Percentiles rank a stretch among this genome's conserved stretches.
Conservation (phyloP, 495 filamentous ascomycete genomes). For the Penicillium dipodomyicola region DNA sequence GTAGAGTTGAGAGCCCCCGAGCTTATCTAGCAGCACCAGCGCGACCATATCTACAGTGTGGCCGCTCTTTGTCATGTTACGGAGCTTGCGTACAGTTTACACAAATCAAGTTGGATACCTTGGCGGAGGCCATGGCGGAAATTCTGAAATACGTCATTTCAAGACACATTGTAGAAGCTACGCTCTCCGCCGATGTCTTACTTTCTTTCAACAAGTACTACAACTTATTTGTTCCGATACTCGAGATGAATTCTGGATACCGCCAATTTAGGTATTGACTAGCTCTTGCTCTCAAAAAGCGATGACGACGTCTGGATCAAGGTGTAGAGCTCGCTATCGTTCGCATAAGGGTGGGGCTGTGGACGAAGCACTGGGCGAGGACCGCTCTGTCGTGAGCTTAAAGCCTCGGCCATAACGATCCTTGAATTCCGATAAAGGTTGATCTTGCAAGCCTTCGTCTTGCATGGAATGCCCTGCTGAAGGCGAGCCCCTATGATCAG, state of each 20-base stretch:
- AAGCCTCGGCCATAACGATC: slow-evolving; percentile 37
- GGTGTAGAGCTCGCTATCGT: background rate
- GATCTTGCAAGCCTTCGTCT: slow-evolving; percentile 7
- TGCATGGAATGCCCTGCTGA: slow-evolving; percentile 9
- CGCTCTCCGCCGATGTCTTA: background rate
- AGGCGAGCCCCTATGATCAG: slow-evolving; percentile 11
- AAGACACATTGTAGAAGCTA: background rate
- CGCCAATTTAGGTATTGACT: background rate
- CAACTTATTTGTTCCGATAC: background rate
- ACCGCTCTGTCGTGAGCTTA: slow-evolving; percentile 17
- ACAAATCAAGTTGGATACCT: too few relatives aligned
- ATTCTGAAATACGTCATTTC: too few relatives aligned
- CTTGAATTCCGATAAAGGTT: slow-evolving; percentile 28
- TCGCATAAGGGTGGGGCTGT: background rate
- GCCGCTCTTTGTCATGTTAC: too few relatives aligned
- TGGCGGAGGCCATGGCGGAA: too few relatives aligned
- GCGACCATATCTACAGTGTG: too few relatives aligned
- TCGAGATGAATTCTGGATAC: background rate
- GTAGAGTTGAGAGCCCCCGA: too few relatives aligned
- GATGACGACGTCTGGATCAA: background rate
- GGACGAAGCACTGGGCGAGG: background rate
- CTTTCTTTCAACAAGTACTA: background rate
- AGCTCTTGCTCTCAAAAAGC: background rate
- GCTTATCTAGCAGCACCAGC: too few relatives aligned
- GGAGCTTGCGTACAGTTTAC: too few relatives aligned